Conservation (phyloP, 2,329 filamentous ascomycete species). For the Alternaria postmessia region DNA sequence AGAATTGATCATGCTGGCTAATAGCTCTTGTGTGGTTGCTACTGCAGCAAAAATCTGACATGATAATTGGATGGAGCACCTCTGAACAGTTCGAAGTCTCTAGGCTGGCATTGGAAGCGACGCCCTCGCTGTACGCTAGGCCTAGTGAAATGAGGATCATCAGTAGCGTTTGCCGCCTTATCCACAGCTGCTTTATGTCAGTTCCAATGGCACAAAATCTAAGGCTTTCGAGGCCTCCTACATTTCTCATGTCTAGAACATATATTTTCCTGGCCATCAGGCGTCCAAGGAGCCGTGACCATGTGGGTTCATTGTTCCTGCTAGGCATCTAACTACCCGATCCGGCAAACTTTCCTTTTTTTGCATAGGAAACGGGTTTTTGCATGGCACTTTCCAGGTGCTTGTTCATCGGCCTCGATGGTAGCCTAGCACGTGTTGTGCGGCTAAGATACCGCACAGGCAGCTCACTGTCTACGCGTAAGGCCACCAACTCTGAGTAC, state of each 20-base stretch:
- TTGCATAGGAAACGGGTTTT: neutral
- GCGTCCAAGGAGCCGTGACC: neutral
- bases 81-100: too few species aligned
- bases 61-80: neutral
- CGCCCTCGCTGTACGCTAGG: too few species aligned
- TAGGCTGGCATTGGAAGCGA: too few species aligned
- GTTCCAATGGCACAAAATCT: neutral
- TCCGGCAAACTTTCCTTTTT: neutral
- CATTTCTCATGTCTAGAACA: neutral
- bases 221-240: neutral
- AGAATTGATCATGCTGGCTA: neutral
- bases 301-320: neutral
- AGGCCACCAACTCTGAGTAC: neutral
- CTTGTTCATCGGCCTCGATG: neutral
- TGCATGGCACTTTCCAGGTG: neutral
- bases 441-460: neutral
- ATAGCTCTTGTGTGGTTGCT: neutral
- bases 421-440: neutral
- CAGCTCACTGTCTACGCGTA: neutral
- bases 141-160: too few species aligned
- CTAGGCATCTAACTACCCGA: neutral
- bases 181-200: neutral
- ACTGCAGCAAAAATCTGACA: neutral
- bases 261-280: neutral
- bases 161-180: too few species aligned